phyloP scores from a whole-genome alignment of 306 rosid genomes.

The Cucurbita moschata region DNA sequence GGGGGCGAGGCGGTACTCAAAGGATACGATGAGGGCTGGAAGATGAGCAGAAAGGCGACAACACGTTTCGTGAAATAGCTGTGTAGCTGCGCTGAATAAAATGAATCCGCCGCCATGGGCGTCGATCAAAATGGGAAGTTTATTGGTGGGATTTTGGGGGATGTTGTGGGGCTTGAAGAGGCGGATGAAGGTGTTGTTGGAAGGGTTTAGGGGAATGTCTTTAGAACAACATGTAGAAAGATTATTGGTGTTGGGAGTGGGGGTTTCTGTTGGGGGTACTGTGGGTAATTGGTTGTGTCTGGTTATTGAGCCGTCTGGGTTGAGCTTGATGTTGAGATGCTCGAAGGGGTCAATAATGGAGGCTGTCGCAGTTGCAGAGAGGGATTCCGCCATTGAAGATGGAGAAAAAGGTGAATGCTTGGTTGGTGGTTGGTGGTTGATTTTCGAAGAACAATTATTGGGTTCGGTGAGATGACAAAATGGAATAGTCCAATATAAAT shows the following conservation, averaged over 20 bases:
- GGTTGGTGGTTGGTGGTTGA: too few relatives aligned
- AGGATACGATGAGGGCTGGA: constrained; percentile 31
- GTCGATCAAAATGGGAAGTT: constrained; percentile 34
- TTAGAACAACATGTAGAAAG: constrained; percentile 20
- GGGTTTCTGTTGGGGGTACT: constrained; percentile 6
- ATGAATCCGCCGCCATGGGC: constrained; percentile 86
- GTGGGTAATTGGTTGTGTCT: constrained; percentile 18
- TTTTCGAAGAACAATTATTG: too few relatives aligned
- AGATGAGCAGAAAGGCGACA: constrained; percentile 7
- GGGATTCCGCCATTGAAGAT: neutral
- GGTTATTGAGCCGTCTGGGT: constrained; percentile 53
- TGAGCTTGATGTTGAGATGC: constrained; percentile 27
- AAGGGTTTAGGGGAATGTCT: constrained; percentile 39
- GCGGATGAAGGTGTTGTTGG: constrained; percentile 37
- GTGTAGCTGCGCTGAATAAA: constrained; percentile 34
- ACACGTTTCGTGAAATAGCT: constrained; percentile 36
- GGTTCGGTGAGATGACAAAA: too few relatives aligned
- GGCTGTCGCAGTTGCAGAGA: neutral
- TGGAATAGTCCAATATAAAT: too few relatives aligned
- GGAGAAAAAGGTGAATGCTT: neutral
- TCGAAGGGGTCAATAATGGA: constrained; percentile 24
- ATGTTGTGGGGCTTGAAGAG: neutral
- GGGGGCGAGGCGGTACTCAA: constrained; percentile 69
- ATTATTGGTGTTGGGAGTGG: neutral
- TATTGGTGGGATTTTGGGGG: constrained; percentile 25